Evolutionary conservation across 257 asterid genomes (phyloP).

Genomic region (Solanum commersonii): DNA sequence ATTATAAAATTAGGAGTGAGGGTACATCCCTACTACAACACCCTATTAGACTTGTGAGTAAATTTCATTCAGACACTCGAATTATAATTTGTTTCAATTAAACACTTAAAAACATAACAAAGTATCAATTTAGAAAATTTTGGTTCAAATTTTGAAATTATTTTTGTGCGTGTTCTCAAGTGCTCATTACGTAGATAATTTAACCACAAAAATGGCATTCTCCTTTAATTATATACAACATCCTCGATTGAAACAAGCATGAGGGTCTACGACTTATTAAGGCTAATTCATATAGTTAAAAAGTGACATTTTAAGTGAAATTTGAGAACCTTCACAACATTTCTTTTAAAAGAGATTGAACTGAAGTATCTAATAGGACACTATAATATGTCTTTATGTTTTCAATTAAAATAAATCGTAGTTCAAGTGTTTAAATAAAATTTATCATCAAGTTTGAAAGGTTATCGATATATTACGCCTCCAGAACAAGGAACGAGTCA

Average conservation of each 20-base stretch:
- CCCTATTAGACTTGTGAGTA: too few relatives aligned
- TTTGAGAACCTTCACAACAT: neutral
- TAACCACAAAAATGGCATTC: neutral
- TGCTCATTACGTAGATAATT: neutral
- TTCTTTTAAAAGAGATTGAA: neutral
- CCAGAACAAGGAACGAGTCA: neutral
- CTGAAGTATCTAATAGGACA: neutral
- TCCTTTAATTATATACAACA: too few relatives aligned
- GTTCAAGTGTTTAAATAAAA: neutral
- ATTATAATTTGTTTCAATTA: neutral
- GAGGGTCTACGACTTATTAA: neutral
- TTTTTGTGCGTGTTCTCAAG: neutral
- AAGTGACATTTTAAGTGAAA: neutral
- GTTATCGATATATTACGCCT: neutral
- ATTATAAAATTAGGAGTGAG: too few relatives aligned
- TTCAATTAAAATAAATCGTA: accelerated
- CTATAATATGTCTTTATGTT: neutral
- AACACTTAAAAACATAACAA: too few relatives aligned
- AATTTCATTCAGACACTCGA: too few relatives aligned
- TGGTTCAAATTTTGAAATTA: neutral
- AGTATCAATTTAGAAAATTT: neutral
- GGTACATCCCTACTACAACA: too few relatives aligned
- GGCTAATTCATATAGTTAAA: neutral
- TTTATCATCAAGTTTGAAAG: accelerated
- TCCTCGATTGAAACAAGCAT: neutral